A percentile compares a stretch with the other conserved stretches of the same genome.
These are phyloP conservation scores for Rhodotorula mucilaginosa DNA, from an alignment of 1,284 basidiomycete genomes.

Conservation along the genomic window DNA sequence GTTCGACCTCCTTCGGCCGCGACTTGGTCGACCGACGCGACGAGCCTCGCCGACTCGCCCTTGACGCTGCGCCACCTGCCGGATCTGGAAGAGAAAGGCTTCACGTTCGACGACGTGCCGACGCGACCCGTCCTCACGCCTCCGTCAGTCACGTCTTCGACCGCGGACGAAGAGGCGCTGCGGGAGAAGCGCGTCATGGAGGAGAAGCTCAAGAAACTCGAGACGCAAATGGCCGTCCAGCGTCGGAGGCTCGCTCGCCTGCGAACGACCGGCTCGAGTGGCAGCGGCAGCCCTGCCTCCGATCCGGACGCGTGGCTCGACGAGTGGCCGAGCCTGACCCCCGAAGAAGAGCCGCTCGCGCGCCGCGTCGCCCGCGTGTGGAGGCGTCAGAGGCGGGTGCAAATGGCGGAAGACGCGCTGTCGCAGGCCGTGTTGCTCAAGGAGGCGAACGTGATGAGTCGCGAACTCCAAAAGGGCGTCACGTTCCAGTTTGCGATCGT, in stretches of 20 bases:
- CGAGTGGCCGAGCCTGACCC: conserved; percentile 56
- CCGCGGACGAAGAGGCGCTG: conserved; percentile 52
- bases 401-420: conserved; percentile 85
- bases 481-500: conserved; percentile 90
- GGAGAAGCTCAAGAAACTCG: conserved; percentile 74
- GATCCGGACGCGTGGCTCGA: conserved; percentile 8
- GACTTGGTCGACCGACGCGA: conserved; percentile 71
- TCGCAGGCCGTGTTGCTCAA: conserved; percentile 82
- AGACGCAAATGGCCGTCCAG: conserved; percentile 67
- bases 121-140: conserved; percentile 16
- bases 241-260: conserved; percentile 50
- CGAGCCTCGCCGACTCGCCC: conserved; percentile 62
- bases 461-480: conserved; percentile 78
- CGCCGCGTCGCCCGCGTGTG: conserved; percentile 77
- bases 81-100: conserved; percentile 30
- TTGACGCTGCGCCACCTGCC: conserved; percentile 54
- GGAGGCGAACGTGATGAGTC: conserved; percentile 92
- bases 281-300: background rate
- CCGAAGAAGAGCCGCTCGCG: conserved; percentile 62
- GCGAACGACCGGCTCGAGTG: conserved; percentile 54
- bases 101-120: conserved; percentile 17
- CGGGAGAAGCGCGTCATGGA: conserved; percentile 85
- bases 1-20: conserved; percentile 66
- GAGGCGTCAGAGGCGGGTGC: conserved; percentile 77
- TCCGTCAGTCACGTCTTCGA: conserved; percentile 37